Evolutionary conservation across 495 filamentous ascomycete species (phyloP), one percentile per base, ranked within the genome.

Genomic region (Trichoderma reesei): DNA sequence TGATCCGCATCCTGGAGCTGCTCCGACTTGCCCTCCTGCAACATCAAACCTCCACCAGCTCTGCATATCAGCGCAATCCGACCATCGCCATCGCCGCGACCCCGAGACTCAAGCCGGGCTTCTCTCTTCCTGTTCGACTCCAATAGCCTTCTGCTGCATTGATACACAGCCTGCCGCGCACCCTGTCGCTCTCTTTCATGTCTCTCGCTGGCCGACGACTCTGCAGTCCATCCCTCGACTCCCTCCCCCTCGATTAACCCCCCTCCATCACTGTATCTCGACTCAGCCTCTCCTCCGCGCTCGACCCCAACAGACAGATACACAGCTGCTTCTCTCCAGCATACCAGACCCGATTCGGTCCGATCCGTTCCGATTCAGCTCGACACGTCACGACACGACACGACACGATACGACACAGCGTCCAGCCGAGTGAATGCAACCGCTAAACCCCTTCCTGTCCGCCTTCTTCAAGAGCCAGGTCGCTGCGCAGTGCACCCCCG

Each of bases 391-490:
- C 26, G 26, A 26, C 1, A 31, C 38, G 38, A 13, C 51, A 9
- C 26, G 26, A 26, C 26, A 26, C 26, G 26, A 26, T 26, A 31
- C 38, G 38, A 13, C 61, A n/a, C 20, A 39, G 41, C 38, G 48
- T 2, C 38, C 46, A 63, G 61, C n/a, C 61, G 61, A 63, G 41
- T 63, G 93, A 90, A 97, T 98, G 93, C 93, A 92, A 87, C 91
- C 94, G 79, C 86, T 98, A 87, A 99, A 98, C 78, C 94, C 95
- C 73, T 96, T 96, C 77, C 84, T 99, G 72, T 87, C 90, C 81
- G 90, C 95, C 80, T 97, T 98, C 88, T 96, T 96, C 83, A 90
- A 91, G 80, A 97, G 90, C 82, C 84, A 90, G 73, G 83, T 96
- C 70, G 91, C 90, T 64, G 79, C 89, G 73, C 95, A 97, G 86